These are phyloP conservation scores for Paecilomyces sp. DNA, from an alignment of 2,329 filamentous ascomycete species.

Conservation along the genomic window DNA sequence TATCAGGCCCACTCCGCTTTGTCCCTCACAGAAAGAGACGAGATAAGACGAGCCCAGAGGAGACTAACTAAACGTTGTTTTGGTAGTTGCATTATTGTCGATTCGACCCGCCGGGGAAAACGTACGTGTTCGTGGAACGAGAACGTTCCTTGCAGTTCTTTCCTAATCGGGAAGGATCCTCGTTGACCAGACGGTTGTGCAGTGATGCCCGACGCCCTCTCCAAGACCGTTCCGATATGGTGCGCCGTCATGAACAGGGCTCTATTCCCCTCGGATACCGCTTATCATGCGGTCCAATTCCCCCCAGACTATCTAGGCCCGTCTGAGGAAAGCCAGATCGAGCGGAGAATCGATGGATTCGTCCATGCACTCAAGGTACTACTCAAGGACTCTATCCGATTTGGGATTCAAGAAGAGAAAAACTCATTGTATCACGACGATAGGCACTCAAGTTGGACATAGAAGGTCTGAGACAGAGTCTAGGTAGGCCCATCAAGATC, in stretches of 20 bases:
- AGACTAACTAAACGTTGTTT: neutral
- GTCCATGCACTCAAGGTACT: slow-evolving; percentile 42
- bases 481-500: slow-evolving; percentile 67
- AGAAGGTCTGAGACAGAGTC: slow-evolving; percentile 43
- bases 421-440: slow-evolving; percentile 32
- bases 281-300: slow-evolving; percentile 55
- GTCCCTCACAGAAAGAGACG: neutral
- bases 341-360: slow-evolving; percentile 51
- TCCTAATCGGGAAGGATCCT: slow-evolving; percentile 5
- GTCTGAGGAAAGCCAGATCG: slow-evolving; percentile 76
- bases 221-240: slow-evolving; percentile 93
- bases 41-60: no score
- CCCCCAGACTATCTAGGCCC: slow-evolving; percentile 64
- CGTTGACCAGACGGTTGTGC: slow-evolving; percentile 10
- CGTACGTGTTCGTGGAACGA: slow-evolving; percentile 39
- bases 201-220: slow-evolving; percentile 89
- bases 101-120: slow-evolving; percentile 89
- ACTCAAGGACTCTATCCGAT: neutral
- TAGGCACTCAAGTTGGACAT: slow-evolving; percentile 57
- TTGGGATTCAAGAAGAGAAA: neutral
- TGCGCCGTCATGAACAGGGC: slow-evolving; percentile 75
- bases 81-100: slow-evolving; percentile 63
- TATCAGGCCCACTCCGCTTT: slow-evolving; percentile 1
- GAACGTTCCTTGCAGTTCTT: slow-evolving; percentile 1
- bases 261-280: slow-evolving; percentile 57